Base-by-base conservation (phyloP, 2,329 filamentous ascomycete genomes). In the Catunica adiposa region DNA sequence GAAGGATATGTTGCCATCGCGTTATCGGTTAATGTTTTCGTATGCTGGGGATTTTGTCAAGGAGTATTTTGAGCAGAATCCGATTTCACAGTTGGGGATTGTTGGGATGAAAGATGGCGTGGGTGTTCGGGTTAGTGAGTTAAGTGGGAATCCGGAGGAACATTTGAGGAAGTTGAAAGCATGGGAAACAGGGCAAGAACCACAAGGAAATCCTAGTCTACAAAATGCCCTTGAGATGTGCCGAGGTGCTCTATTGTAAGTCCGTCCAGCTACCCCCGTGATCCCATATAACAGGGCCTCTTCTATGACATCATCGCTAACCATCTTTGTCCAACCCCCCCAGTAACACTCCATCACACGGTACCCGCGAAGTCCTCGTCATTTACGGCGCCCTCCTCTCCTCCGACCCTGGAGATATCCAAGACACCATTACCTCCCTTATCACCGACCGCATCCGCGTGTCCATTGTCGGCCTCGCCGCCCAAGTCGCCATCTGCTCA, bases 51-150 rank as follows among this genome's bases (percentile, higher is more conserved):
- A 89, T 57, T 98, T 97, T 68, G 84, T 97, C 51, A 78, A 83
- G 58, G 90, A 96, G 67, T 98, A 88, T 70, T 98, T 97, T 66
- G 92, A 97, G 69, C 92, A 98, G 69, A 98, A 98, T 64, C 92
- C 92, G 9, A 97, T 98, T 61, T 94, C 89, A 8, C 92, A 98
- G 69, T 78, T 98, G 56, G 89, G 86, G 23, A 84, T 98, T 29
- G 74, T 98, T 40, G 90, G 86, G 53, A 95, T 97, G 86, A 80
- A 86, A 59, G 92, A 97, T 66, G 92, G 92, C 15, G 74, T 97
- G 15, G 89, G 89, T 1, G 74, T 94, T 23, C 76, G 86, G 40
- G 79, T 98, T 60, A 92, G 85, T 65, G 87, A 95, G 64, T 83
- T 97, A 73, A 84, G 85, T 56, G 92, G 92, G 8, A 96, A 96